These are phyloP conservation scores for Talaromyces marneffei DNA, from an alignment of 2,329 filamentous ascomycete species.

Conservation along the genomic window DNA sequence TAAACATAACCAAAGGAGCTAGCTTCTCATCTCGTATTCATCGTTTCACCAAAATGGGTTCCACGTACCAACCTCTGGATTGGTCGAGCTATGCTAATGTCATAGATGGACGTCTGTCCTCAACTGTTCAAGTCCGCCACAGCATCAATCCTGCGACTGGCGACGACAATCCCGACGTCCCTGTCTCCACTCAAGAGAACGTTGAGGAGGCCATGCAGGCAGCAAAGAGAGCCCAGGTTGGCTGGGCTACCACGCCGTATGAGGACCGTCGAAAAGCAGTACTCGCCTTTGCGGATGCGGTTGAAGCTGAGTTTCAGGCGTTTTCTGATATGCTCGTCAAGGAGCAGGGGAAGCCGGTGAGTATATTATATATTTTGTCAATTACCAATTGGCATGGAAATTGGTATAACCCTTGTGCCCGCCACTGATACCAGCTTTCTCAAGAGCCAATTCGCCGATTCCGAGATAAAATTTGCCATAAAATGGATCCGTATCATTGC, in stretches of 20 bases:
- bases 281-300: not conserved
- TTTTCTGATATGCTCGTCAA: not conserved
- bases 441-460: not conserved
- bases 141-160: not conserved
- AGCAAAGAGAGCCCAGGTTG: not conserved
- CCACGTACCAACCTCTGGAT: not conserved
- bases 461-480: not conserved
- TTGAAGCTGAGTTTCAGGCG: not conserved
- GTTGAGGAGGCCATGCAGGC: not conserved
- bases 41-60: not conserved
- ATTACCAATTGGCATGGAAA: too few species aligned
- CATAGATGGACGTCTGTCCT: not conserved
- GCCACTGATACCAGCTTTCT: not conserved
- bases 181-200: not conserved
- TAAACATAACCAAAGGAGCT: not conserved
- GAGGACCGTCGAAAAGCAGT: not conserved
- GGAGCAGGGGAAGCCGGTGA: not conserved
- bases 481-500: not conserved
- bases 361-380: too few species aligned
- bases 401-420: too few species aligned
- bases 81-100: not conserved
- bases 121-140: not conserved
- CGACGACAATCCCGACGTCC: not conserved
- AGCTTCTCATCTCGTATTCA: not conserved
- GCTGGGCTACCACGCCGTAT: not conserved